Evolutionary conservation across 306 rosid genomes (phyloP), one percentile per base, ranked within the genome.

Genomic region (Dalbergia oliveri): DNA sequence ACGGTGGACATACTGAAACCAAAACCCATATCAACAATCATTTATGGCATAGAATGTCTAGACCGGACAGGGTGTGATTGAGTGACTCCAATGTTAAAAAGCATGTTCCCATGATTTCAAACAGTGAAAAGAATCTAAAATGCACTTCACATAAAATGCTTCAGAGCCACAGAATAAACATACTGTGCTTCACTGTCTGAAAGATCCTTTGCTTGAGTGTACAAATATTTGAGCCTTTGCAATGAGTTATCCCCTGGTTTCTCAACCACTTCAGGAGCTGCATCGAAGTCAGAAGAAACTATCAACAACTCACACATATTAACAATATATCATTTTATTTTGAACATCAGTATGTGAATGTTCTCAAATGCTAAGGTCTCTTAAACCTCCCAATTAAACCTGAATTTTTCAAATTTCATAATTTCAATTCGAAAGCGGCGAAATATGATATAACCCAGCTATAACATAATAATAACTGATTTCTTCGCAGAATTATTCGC

Each of bases 211-310:
- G 99, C 99, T 76, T 83, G 91, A 73, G 89, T 81, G 82, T 95
- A 95, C 76, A 95, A 81, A 19, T 13, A 0, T 86, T 84, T 95
- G 71, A 95, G 86, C 84, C 50, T 93, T 5, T 86, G 44, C 74
- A 95, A 90, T 0, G 99, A 91, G 89, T 4, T 90, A 85, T 95
- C 98, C 59, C 99, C 99, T 50, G 98, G 92, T 90, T 93, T 95
- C 88, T 95, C 99, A 82, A 95, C 99, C 85, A 93, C 74, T 85
- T 93, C 97, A 21, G 99, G 99, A 89, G 93, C 99, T 93, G 87
- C 73, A 82, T 26, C 4, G 6, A 63, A 66, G 78, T 33, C 56
- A 79, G 50, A 75, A 54, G 41, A 76, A 73, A 64, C 56, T 70
- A 81, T 67, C 74, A 82, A 66, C 57, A 50, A 75, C 63, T 58